These are phyloP conservation scores for Bipolaris zeicola DNA, from an alignment of 2,329 filamentous ascomycete species.

Conservation along the genomic window DNA sequence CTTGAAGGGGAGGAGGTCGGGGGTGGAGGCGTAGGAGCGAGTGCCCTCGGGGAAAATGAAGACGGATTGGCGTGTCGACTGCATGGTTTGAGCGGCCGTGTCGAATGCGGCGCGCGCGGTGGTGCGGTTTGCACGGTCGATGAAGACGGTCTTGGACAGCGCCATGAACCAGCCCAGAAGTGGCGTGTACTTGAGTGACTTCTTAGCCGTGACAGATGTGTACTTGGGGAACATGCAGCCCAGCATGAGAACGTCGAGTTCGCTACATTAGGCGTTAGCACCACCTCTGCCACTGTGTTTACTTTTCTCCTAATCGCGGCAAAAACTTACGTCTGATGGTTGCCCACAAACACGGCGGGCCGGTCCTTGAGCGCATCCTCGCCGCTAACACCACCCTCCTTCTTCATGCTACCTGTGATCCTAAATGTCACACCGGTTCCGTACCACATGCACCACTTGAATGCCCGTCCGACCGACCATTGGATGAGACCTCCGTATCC, in stretches of 20 bases:
- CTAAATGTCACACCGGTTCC: conserved; percentile 79
- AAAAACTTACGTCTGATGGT: conserved; percentile 76
- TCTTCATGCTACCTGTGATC: conserved; percentile 57
- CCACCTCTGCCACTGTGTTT: background rate
- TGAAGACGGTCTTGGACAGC: conserved; percentile 88
- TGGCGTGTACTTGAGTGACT: conserved; percentile 75
- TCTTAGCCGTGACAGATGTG: conserved; percentile 93
- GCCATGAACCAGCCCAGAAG: conserved; percentile 93
- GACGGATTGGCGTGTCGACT: conserved; percentile 67
- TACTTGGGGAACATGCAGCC: conserved; percentile 87
- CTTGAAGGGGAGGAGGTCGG: conserved; percentile 91
- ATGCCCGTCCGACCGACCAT: conserved; percentile 80
- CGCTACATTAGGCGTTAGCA: conserved; percentile 50
- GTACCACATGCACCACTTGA: conserved; percentile 77
- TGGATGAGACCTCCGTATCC: conserved; percentile 80
- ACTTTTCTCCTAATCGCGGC: background rate
- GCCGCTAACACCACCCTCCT: conserved; percentile 37
- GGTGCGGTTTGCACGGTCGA: conserved; percentile 84
- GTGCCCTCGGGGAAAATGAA: conserved; percentile 94
- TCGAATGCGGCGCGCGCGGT: conserved; percentile 86
- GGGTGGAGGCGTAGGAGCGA: conserved; percentile 82
- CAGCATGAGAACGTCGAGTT: conserved; percentile 92
- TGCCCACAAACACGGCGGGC: conserved; percentile 89
- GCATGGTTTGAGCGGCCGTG: conserved; percentile 81
- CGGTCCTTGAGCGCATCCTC: conserved; percentile 52